Base-by-base conservation (phyloP, 1,284 basidiomycete genomes). In the Tausonia pullulans region DNA sequence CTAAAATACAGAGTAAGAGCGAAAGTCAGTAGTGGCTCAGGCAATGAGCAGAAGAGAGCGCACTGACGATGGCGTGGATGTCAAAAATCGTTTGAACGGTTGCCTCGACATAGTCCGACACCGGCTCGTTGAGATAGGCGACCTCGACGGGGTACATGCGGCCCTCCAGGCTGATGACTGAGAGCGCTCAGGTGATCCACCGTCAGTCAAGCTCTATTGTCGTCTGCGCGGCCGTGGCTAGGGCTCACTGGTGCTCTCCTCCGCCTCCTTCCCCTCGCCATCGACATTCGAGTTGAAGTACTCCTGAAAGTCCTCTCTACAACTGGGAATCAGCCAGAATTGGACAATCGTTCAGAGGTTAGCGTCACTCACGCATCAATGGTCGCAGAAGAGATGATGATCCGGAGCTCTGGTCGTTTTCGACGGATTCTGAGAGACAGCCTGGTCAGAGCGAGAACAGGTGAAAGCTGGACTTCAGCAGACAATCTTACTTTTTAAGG, bases 301-400 rank as follows among this genome's bases (percentile, higher is more conserved):
- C 62, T 95, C 86, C 51, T 87, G 77, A 70, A 98, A 92, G 10
- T 86, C 83, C 57, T 84, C 82, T 5, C 77, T 78, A 67, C 5
- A 13, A 9, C 3, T 11, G 63, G 52, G 67, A 11, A 16, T 14
- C 13, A 13, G 13, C 27, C 27, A 27, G 6, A 54, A 40, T 40
- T 8, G 52, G 14, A 13, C 9, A n/a, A 2, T 16, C 13, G 3
- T 27, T 27, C 27, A 27, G 27, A 27, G 27, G 27, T 27, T 27
- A 27, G 27, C 27, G 27, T 27, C 13, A 71, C 75, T 66, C 61
- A 78, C 49, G 92, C 95, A 74, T 98, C 94, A 27, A 98, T 83
- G 0, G 95, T 98, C 1, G 96, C 96, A 4, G 93, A 96, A 3
- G 93, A 94, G 46, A 98, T 85, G 54, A 98, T 86, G 40, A 98